Evolutionary conservation across 108 stramenopile genomes (phyloP), one percentile per base, ranked within the genome.

Genomic region (Schizochytrium sp.): DNA sequence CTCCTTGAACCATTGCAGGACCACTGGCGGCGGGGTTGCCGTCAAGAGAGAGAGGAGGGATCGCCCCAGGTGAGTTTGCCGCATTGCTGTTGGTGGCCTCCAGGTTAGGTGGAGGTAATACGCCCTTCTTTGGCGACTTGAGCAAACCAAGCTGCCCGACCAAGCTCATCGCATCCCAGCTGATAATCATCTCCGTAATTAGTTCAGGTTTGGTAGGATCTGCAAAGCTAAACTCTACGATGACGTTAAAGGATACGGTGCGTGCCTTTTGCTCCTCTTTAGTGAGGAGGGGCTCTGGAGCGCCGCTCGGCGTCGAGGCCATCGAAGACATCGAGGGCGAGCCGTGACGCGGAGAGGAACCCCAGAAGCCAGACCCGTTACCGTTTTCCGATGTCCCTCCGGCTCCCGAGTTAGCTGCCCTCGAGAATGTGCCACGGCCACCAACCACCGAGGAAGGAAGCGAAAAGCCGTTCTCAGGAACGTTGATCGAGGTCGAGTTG

Each of bases 181-280:
- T 83, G 76, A 83, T 83, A 38, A 83, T 55, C 76, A 83, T 83
- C 47, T 83, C 76, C 10, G 50, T 83, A 28, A 83, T 83, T 5
- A 83, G 76, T 10, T 83, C 76, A 7, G 50, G 76, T 53, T 55
- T 49, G 50, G 53, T 83, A 47, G 76, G 76, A 53, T 83, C 76
- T 40, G 76, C 76, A 83, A 83, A 83, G 76, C 76, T 83, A 42
- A 83, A 83, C 76, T 83, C 76, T 2, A 83, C 76, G 28, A 83
- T 83, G 17, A 83, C 76, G 55, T 83, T 83, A 28, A 83, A 83
- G 8, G 76, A 55, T 1, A 83, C 76, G 15, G 76, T 83, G 76
- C 76, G 76, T 53, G 10, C 45, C 53, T 83, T 83, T 28, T 83
- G 76, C 53, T 83, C 76, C 15, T 83, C 76, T 53, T 83, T 83